Base-by-base conservation (phyloP, 768 basidiomycete genomes). In the Mycena galericulata region DNA sequence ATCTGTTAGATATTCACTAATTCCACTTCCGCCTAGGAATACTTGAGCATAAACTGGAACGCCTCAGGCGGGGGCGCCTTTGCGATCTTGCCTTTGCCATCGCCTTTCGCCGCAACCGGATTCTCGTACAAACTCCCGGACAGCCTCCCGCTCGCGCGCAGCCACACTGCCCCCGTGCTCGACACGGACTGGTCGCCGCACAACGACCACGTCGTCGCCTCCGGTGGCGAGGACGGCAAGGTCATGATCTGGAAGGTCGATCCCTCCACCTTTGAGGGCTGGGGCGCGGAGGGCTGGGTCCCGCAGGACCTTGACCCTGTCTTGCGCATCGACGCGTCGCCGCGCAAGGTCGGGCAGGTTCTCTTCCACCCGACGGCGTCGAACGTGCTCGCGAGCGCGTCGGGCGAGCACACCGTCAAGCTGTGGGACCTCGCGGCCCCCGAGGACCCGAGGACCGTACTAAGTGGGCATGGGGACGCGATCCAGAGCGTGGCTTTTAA, bases 161-260 rank as follows among this genome's bases (percentile, higher is more conserved):
- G 92, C 32, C 92, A 94, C 79, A 90, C 91, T 1, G 92, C 90
- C 2, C 83, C 93, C 27, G 93, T 95, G 32, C 92, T 99, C 40
- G 97, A 99, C 80, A 99, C 97, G 0, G 94, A 93, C 75, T 99
- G 96, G 96, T 95, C 93, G 0, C 97, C 96, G 0, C 95, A 97
- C 78, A 91, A 96, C 75, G 97, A 99, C 80, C 84, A 87, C 8
- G 84, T 97, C 74, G 93, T 98, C 72, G 97, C 93, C 2, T 97
- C 95, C 1, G 95, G 88, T 18, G 96, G 93, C 53, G 97, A 99
- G 79, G 98, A 99, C 77, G 96, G 97, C 46, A 96, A 97, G 75
- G 87, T 93, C 71, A 88, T 95, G 82, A 86, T 99, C 76, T 98
- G 96, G 92, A 93, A 95, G 76, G 90, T 98, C 57, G 87, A 89